Evolutionary conservation across 2,329 filamentous ascomycete genomes (phyloP), one percentile per base, ranked within the genome.

Genomic region (Alternaria tenuissima): DNA sequence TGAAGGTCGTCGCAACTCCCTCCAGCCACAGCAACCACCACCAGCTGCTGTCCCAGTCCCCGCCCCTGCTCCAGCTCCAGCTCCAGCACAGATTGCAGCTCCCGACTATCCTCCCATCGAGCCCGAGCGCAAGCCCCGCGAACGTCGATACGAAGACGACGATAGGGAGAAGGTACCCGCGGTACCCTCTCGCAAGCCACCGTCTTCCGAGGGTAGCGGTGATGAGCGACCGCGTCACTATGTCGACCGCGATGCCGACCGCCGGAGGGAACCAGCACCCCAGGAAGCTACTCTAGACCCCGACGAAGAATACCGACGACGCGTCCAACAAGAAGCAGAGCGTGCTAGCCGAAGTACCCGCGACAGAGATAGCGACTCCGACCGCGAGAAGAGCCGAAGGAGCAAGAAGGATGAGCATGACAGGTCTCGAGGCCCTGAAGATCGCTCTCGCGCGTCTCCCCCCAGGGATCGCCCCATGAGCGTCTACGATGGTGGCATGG

Each of bases 271-370:
- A 4, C 55, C 68, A 30, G 66, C 64, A 32, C 65, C 71, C 5
- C 68, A 73, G 43, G 70, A 75, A 8, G 57, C 73, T 14, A 64
- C 72, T 20, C 51, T 82, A 3, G 82, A 84, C 55, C 79, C 83
- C 5, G 82, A 85, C 41, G 82, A 84, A 63, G 83, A 85, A 36
- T 85, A 84, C 63, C 80, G 82, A 43, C 81, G 82, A 30, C 79
- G 82, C 8, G 76, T 83, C 16, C 80, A 81, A 59, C 76, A 79
- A 56, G 82, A 83, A 65, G 73, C 81, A 5, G 80, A 81, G 24
- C 76, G 76, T 36, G 74, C 69, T 55, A 67, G 71, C 26, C 73
- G 71, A 26, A 67, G 68, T 38, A 64, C 61, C 16, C 67, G 64
- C 6, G 68, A 71, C n/a, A 70, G 70, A 14, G 73, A 78, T 11